phyloP scores from a whole-genome alignment of 73 alveolate genomes.

The Paramecium sexaurelia region DNA sequence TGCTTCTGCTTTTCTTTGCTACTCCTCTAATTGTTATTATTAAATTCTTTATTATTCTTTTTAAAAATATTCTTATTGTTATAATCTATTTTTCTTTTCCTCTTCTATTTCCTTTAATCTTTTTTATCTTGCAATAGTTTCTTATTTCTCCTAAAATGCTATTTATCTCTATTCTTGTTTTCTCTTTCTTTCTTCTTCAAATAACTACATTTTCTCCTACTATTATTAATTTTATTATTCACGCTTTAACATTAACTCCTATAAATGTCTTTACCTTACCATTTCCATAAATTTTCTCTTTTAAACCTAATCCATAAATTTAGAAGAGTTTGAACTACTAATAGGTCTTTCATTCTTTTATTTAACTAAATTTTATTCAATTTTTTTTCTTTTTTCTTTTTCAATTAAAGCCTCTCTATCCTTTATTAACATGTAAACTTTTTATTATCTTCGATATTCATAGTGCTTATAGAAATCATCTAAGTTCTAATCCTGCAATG shows the following conservation, averaged over 20 bases:
- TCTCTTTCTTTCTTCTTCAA: neutral
- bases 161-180: neutral
- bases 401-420: constrained; percentile 56
- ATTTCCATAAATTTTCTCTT: constrained; percentile 23
- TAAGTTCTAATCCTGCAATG: neutral
- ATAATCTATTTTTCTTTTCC: neutral
- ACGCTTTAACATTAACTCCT: neutral
- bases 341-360: neutral
- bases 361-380: neutral
- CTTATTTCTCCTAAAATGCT: neutral
- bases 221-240: constrained; percentile 24
- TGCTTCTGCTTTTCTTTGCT: constrained; percentile 33
- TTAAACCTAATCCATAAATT: constrained; percentile 25
- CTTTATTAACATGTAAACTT: constrained; percentile 8
- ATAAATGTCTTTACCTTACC: neutral
- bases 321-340: neutral
- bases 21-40: neutral
- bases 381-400: constrained; percentile 25
- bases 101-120: constrained; percentile 45
- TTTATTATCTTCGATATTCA: constrained; percentile 47
- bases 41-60: constrained; percentile 8
- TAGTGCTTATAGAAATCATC: constrained; percentile 55
- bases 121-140: neutral
- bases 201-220: neutral
- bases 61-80: constrained; percentile 1